A percentile compares a stretch with the other conserved stretches of the same genome.
Evolutionary conservation across 78 protist species (phyloP).

Genomic region (Protostelium mycophagum): DNA sequence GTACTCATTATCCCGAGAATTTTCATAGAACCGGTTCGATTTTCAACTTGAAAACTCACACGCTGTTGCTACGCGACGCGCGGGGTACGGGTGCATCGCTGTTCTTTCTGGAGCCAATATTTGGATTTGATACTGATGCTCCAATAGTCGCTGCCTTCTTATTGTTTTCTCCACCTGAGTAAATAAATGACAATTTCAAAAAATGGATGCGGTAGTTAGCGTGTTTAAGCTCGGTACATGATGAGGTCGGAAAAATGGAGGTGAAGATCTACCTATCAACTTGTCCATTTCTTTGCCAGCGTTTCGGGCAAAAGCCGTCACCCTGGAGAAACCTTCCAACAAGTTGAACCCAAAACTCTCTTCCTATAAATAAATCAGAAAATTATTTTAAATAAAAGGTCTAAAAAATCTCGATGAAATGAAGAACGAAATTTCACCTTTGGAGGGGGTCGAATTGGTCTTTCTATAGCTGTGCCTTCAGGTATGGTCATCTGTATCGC

Average conservation of each 20-base stretch:
- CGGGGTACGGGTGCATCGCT: no score
- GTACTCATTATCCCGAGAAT: no score
- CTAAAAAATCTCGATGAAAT: not conserved
- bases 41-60: no score
- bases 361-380: not conserved
- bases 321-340: slow-evolving; percentile 40
- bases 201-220: no score
- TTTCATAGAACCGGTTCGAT: no score
- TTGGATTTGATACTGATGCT: not conserved
- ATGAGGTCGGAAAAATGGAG: no score
- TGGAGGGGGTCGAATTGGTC: not conserved
- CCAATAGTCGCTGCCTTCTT: not conserved
- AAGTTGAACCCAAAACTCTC: slow-evolving; percentile 16
- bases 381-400: not conserved
- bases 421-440: not conserved
- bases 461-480: not conserved
- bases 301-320: slow-evolving; percentile 33
- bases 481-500: not conserved
- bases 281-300: slow-evolving; percentile 13
- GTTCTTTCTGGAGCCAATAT: no score
- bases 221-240: no score
- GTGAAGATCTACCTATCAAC: no score
- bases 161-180: not conserved
- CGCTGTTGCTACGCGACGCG: no score
- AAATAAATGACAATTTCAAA: no score